Percentiles rank a stretch among this genome's conserved stretches.
Conservation (phyloP, 805 yeast species). For the Candida takata region DNA sequence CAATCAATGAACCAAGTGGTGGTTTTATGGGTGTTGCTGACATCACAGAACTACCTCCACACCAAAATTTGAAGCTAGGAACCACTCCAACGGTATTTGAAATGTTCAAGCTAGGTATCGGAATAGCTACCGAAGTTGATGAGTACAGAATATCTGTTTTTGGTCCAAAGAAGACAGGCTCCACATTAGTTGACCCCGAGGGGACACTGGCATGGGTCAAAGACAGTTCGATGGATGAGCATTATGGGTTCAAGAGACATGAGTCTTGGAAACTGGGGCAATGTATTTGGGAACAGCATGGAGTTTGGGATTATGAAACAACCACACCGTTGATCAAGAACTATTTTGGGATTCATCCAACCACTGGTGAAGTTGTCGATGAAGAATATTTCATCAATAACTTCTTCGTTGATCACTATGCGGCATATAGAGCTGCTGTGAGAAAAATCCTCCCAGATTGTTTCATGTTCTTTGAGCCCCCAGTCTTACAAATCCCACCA, state of each 20-base stretch:
- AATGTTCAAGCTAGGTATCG: slow-evolving; percentile 71
- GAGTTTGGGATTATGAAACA: slow-evolving; percentile 57
- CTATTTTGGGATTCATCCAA: slow-evolving; percentile 41
- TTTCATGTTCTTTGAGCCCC: slow-evolving; percentile 69
- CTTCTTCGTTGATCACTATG: slow-evolving; percentile 59
- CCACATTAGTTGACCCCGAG: slow-evolving; percentile 52
- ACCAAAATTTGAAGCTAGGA: slow-evolving; percentile 65
- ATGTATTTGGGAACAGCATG: slow-evolving; percentile 77
- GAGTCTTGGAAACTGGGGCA: slow-evolving; percentile 61
- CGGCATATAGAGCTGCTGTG: slow-evolving; percentile 40
- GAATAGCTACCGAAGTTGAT: slow-evolving; percentile 61
- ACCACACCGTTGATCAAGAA: slow-evolving; percentile 36
- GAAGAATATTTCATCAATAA: slow-evolving; percentile 54
- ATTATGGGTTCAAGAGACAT: slow-evolving; percentile 66
- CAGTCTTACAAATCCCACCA: slow-evolving; percentile 77
- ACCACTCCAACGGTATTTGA: slow-evolving; percentile 81
- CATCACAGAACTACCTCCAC: slow-evolving; percentile 46
- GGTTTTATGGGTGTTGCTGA: slow-evolving; percentile 66
- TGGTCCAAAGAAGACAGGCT: slow-evolving; percentile 68
- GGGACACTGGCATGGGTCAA: slow-evolving; percentile 68
- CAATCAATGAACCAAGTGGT: slow-evolving; percentile 76
- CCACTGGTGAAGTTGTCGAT: slow-evolving; percentile 34
- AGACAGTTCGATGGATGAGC: slow-evolving; percentile 45
- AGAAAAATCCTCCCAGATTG: slow-evolving; percentile 38
- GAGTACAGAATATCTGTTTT: slow-evolving; percentile 61